These are phyloP conservation scores for Trichoderma sp. DNA, from an alignment of 2,329 filamentous ascomycete species.

Conservation along the genomic window DNA sequence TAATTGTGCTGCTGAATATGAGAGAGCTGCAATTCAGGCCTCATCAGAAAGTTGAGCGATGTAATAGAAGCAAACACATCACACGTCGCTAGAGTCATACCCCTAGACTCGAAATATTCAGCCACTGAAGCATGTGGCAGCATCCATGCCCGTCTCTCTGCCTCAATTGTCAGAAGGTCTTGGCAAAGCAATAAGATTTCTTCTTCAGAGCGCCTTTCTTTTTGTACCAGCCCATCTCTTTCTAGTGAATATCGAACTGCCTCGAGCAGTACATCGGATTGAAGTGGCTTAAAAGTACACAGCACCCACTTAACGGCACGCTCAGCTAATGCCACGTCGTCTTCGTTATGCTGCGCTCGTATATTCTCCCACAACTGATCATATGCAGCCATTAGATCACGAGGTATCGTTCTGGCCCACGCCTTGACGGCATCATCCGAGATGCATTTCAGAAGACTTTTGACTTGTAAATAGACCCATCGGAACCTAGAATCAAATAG, in stretches of 20 bases:
- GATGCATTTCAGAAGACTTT: slow-evolving; percentile 5
- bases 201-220: neutral
- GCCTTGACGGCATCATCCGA: slow-evolving; percentile 16
- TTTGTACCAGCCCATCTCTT: neutral
- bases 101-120: slow-evolving; percentile 16
- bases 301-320: slow-evolving; percentile 8
- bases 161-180: slow-evolving; percentile 9
- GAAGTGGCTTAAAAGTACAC: neutral
- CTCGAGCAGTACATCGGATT: neutral
- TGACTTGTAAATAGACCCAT: slow-evolving; percentile 24
- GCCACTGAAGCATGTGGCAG: slow-evolving; percentile 17
- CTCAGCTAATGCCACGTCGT: slow-evolving; percentile 9
- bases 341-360: neutral
- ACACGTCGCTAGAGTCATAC: neutral
- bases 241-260: neutral
- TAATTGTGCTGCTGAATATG: rapidly evolving
- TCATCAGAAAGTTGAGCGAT: neutral
- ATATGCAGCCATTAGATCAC: slow-evolving; percentile 20
- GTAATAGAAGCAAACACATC: neutral
- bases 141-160: neutral
- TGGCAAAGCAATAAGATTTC: slow-evolving; percentile 8
- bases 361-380: slow-evolving; percentile 14
- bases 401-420: slow-evolving; percentile 19
- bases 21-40: neutral
- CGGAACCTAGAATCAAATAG: slow-evolving; percentile 20